phyloP scores from a whole-genome alignment of 768 basidiomycete genomes.

The Boletus pseudo-olivaceus region DNA sequence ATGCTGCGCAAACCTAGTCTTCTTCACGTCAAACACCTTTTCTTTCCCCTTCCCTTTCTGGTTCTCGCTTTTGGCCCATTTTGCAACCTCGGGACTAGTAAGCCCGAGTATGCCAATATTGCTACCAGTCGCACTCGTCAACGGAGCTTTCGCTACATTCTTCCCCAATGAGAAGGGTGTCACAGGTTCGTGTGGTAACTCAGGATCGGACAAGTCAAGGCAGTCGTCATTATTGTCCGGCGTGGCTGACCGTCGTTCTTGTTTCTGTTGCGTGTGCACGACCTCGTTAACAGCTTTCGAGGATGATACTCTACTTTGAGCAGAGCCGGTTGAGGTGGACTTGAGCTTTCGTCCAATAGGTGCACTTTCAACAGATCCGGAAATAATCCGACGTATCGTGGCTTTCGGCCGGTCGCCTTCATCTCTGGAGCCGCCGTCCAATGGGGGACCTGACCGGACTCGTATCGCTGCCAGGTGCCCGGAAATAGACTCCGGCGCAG shows the following conservation, averaged over 20 bases:
- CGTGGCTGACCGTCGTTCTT: slow-evolving; percentile 11
- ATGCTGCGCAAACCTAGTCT: slow-evolving; percentile 42
- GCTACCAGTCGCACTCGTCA: background rate
- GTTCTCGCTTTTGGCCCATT: slow-evolving; percentile 46
- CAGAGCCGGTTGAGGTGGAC: background rate
- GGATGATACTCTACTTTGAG: slow-evolving; percentile 7
- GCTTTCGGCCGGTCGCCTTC: background rate
- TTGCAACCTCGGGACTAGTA: slow-evolving; percentile 52
- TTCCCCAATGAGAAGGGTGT: slow-evolving; percentile 31
- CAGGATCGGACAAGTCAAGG: slow-evolving; percentile 26
- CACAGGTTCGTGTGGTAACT: slow-evolving; percentile 30
- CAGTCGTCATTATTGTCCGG: slow-evolving; percentile 14
- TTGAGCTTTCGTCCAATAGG: slow-evolving; percentile 5
- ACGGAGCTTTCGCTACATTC: slow-evolving; percentile 14
- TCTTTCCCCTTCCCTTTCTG: slow-evolving; percentile 28
- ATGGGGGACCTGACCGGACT: slow-evolving; percentile 15
- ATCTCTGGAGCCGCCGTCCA: background rate
- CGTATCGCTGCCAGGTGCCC: slow-evolving; percentile 25
- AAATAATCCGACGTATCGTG: slow-evolving; percentile 15
- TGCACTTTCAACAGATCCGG: slow-evolving; percentile 13
- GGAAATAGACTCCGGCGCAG: slow-evolving; percentile 27
- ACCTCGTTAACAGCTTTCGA: background rate
- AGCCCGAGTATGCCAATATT: slow-evolving; percentile 39
- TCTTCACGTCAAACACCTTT: slow-evolving; percentile 32
- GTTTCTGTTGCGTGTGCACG: background rate